phyloP scores from a whole-genome alignment of 306 rosid genomes.

The Fragaria ananassa region DNA sequence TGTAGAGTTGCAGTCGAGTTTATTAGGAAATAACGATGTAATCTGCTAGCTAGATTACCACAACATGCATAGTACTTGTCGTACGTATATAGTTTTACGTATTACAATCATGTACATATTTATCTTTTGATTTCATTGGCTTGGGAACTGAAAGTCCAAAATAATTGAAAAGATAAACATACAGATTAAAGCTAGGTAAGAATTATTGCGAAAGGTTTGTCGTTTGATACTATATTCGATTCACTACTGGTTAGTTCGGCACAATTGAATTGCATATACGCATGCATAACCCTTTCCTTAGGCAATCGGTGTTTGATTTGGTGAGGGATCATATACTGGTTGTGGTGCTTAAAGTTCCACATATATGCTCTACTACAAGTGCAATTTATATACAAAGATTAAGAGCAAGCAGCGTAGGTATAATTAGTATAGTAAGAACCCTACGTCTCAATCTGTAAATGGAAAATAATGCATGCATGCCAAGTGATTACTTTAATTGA shows the following conservation, averaged over 20 bases:
- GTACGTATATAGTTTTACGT: neutral
- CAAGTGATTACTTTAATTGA: neutral
- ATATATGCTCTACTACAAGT: neutral
- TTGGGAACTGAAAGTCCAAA: neutral
- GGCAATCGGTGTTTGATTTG: neutral
- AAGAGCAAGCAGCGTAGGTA: neutral
- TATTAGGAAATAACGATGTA: conserved; percentile 10
- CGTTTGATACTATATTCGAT: neutral
- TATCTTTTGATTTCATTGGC: neutral
- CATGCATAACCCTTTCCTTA: neutral
- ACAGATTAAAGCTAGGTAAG: neutral
- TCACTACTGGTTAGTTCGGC: neutral
- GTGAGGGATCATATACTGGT: neutral
- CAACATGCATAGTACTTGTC: neutral
- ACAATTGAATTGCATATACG: neutral
- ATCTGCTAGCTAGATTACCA: neutral
- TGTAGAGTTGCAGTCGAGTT: neutral
- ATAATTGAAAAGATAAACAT: neutral
- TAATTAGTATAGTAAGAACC: neutral
- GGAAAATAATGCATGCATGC: neutral
- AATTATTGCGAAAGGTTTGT: no score
- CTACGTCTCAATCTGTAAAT: neutral
- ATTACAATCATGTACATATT: conserved; percentile 9
- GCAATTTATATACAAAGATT: neutral
- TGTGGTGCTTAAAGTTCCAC: conserved; percentile 16